A percentile compares a stretch with the other conserved stretches of the same genome.
These are phyloP conservation scores for Haematococcus sp. DNA, from an alignment of 139 green algal genomes.

Conservation along the genomic window DNA sequence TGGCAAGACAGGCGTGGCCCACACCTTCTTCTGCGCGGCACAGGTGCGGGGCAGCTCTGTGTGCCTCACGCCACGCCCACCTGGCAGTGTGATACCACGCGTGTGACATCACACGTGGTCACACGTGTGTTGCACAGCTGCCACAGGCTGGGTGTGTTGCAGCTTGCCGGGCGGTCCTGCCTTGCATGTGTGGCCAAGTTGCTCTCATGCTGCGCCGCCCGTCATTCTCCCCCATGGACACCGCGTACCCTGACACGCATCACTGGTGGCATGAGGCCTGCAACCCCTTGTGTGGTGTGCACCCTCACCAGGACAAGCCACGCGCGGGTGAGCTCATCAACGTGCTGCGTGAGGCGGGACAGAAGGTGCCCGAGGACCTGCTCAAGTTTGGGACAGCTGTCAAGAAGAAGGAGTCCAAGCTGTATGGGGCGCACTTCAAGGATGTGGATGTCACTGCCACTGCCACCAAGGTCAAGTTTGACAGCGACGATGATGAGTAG, in stretches of 20 bases:
- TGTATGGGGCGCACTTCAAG: constrained; percentile 95
- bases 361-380: constrained; percentile 78
- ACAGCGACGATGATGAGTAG: constrained; percentile 39
- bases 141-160: too few species aligned
- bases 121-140: too few species aligned
- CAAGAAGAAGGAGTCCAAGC: constrained; percentile 91
- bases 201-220: too few species aligned
- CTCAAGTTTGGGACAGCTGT: constrained; percentile 91
- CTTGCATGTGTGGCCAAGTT: too few species aligned
- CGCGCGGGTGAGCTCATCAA: constrained; percentile 94
- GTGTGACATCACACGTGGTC: too few species aligned
- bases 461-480: constrained; percentile 90
- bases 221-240: too few species aligned
- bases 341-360: constrained; percentile 87
- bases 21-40: constrained; percentile 86
- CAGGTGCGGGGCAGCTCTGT: too few species aligned
- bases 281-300: too few species aligned
- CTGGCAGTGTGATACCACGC: too few species aligned
- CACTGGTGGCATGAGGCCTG: too few species aligned
- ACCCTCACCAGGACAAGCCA: constrained; percentile 58
- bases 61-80: too few species aligned
- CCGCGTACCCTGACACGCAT: too few species aligned
- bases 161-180: neutral
- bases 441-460: constrained; percentile 84
- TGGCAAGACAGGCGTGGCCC: constrained; percentile 82